These are phyloP conservation scores for Populus trichocarpa DNA, from an alignment of 441 rosid genomes.

Conservation along the genomic window DNA sequence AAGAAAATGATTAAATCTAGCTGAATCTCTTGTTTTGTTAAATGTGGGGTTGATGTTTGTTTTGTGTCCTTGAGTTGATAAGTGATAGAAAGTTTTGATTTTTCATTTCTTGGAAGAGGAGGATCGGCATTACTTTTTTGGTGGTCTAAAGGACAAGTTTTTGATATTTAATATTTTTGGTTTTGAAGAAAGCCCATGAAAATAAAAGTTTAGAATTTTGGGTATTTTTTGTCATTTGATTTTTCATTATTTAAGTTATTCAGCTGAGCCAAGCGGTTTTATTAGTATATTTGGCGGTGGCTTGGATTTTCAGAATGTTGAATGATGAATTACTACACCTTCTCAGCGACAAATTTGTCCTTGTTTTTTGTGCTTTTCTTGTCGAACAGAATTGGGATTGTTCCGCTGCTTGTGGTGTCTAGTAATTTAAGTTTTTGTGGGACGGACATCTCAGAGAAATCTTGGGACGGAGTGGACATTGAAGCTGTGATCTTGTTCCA, in stretches of 20 bases:
- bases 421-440: constrained; percentile 15
- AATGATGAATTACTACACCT: background rate
- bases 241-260: constrained; percentile 1
- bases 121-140: background rate
- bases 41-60: background rate
- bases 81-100: background rate
- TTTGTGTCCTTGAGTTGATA: background rate
- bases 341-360: background rate
- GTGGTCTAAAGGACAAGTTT: background rate
- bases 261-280: background rate
- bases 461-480: constrained; percentile 4
- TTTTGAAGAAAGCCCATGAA: background rate
- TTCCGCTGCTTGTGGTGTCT: constrained; percentile 19
- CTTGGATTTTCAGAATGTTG: background rate
- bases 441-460: constrained; percentile 2
- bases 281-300: background rate
- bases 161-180: background rate
- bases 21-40: too few species aligned
- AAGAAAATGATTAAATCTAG: background rate
- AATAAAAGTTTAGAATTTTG: background rate
- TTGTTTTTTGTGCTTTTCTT: constrained; percentile 1
- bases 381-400: constrained; percentile 18
- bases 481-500: constrained; percentile 14
- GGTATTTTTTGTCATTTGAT: background rate
- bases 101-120: background rate